Base-by-base conservation (phyloP, 257 asterid genomes). In the Nicotiana tomentosiformis region DNA sequence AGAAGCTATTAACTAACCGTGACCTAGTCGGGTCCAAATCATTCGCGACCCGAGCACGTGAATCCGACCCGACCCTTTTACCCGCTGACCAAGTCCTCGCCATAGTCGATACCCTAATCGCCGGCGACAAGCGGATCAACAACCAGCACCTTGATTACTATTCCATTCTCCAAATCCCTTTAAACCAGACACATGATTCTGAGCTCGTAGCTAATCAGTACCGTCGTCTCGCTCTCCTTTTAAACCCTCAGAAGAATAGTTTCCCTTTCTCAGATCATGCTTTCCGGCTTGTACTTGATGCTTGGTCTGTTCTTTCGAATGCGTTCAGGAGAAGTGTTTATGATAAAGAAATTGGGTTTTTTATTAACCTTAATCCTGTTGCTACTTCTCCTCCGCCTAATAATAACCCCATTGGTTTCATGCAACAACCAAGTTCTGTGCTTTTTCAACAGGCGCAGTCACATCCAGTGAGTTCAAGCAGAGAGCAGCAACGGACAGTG, bases 11-110 rank as follows among this genome's bases (percentile, higher is more conserved):
- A 33, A 86, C 93, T 7, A 87, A 91, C n/a, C 97, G 98, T 56
- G 98, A 96, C 88, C 86, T 93, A 1, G 77, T 93, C 39, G 98
- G 98, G 0, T 88, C 97, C 93, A 96, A 93, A 84, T 89, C 98
- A 2, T 92, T 94, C 82, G 99, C 98, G 18, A 88, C 90, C 81
- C 97, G 98, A 1, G 99, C 98, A 32, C 93, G 97, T 46, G 99
- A 94, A 76, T 87, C 94, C 79, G 98, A 94, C 93, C 98, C 98
- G 77, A 87, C 90, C 58, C 92, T 93, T 14, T 16, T 91, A 23
- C 91, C 85, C 77, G 97, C 98, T 18, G 97, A 94, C 86, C 97
- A 91, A 87, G 91, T 96, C 74, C 90, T 96, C 4, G 96, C 98
- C 46, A 93, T 96, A 7, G 95, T 88, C 39, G 98, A 96, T 84